Evolutionary conservation across 768 basidiomycete species (phyloP), one percentile per base, ranked within the genome.

Genomic region (Russula griseocarnosa): DNA sequence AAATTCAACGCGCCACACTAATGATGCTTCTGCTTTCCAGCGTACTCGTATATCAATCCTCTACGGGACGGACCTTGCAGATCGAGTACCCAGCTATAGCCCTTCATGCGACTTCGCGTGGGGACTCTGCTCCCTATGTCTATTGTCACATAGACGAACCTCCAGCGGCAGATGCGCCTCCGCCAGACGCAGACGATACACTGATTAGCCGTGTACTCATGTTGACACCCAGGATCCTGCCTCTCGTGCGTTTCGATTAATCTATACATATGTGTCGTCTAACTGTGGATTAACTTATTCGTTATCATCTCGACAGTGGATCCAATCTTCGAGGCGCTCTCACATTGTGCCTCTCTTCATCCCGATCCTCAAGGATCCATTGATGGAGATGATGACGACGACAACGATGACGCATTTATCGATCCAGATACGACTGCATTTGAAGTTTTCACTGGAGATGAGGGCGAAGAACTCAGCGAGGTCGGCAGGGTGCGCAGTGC

Each of bases 401-500:
- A 69, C 26, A 63, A 67, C 13, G 80, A 83, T 70, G 83, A 83
- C 52, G 82, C 82, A 5, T 82, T 87, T 69, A 74, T 86, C 64
- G 82, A 87, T 69, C 4, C 58, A 16, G 76, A 77, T 36, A 73
- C 73, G 18, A 72, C 73, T 47, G 68, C 58, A 13, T 79, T 82
- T 62, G 77, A 79, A 64, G 77, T 79, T 1, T 87, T 91, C 72
- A 80, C 76, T 24, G 87, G 86, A 30, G 80, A 81, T 53, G 85
- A 81, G 60, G 81, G 77, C 24, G 79, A 92, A 70, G 90, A 94
- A 75, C 82, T 94, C 68, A 90, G 86, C 74, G 86, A 88, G 78
- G 89, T 88, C 68, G 93, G 93, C 79, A 86, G 90, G 88, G 91
- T 93, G 87, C 90, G 93, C 88, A 90, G 86, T 75, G 83, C 89